phyloP scores from a whole-genome alignment of 139 green algal genomes.

The Eudorina sp. region DNA sequence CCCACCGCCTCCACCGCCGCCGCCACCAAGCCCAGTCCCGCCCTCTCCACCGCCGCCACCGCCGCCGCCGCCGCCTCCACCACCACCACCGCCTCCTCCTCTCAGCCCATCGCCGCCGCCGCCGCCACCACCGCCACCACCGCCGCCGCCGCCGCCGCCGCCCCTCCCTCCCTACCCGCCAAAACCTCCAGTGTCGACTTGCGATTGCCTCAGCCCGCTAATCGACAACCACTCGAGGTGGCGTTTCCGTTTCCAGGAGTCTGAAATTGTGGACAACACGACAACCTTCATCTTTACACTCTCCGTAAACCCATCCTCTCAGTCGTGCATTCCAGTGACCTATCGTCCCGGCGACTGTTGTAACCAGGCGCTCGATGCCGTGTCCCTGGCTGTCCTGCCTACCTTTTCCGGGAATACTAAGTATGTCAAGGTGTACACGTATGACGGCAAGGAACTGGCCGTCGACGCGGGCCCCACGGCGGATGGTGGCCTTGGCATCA shows the following conservation, averaged over 20 bases:
- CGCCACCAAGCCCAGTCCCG: background rate
- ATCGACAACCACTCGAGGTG: slow-evolving; percentile 51
- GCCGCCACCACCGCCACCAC: background rate
- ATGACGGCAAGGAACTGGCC: slow-evolving; percentile 16
- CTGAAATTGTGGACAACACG: background rate
- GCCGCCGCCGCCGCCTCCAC: background rate
- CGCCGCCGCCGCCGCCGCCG: background rate
- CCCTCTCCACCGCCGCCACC: background rate
- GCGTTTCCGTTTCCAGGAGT: slow-evolving; percentile 53
- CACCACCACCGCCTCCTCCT: background rate
- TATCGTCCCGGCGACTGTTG: slow-evolving; percentile 54
- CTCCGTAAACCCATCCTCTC: background rate
- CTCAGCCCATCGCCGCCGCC: background rate
- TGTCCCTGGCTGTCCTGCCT: slow-evolving; percentile 47
- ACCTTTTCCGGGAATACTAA: background rate
- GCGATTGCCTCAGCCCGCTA: slow-evolving; percentile 60
- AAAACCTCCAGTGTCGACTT: background rate
- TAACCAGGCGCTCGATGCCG: slow-evolving; percentile 58
- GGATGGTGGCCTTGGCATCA: background rate
- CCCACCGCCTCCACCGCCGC: slow-evolving; percentile 13
- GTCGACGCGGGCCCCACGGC: background rate
- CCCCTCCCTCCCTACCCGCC: slow-evolving; percentile 7
- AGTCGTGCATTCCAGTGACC: slow-evolving; percentile 6
- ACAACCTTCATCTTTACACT: slow-evolving; percentile 28
- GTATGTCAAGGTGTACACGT: slow-evolving; percentile 38